A percentile compares a stretch with the other conserved stretches of the same genome.
phyloP scores from a whole-genome alignment of 768 basidiomycete species.

The Lanmaoa pseudosensibilis region DNA sequence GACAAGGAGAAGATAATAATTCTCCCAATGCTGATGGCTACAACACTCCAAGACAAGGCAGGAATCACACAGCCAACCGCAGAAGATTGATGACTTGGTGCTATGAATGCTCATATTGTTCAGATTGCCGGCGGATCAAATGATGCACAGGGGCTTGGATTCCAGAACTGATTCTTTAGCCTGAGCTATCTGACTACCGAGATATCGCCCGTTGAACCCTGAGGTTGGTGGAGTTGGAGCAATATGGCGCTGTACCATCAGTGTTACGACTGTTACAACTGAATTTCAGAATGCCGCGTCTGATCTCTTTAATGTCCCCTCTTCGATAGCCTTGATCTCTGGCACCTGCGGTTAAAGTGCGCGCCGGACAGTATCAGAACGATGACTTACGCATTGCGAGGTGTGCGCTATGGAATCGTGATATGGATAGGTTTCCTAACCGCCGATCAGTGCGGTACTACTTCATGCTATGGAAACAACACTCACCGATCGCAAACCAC shows the following conservation, averaged over 20 bases:
- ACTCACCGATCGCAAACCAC: slow-evolving; percentile 13
- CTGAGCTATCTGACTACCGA: background rate
- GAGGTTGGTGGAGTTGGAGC: background rate
- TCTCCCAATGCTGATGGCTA: slow-evolving; percentile 44
- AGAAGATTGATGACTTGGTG: slow-evolving; percentile 14
- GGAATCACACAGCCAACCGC: slow-evolving; percentile 24
- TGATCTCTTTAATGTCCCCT: slow-evolving; percentile 1
- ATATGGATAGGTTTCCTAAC: slow-evolving; percentile 7
- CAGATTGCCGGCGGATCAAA: slow-evolving; percentile 2
- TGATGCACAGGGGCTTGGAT: background rate
- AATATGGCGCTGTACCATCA: background rate
- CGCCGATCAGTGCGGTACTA: background rate
- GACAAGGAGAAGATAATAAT: slow-evolving; percentile 55
- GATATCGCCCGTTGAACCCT: background rate
- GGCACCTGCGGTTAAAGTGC: background rate
- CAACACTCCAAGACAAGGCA: slow-evolving; percentile 30
- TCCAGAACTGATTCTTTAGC: background rate
- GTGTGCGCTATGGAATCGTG: slow-evolving; percentile 5
- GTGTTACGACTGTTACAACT: background rate
- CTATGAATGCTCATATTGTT: background rate
- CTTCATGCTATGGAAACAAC: background rate
- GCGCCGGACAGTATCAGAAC: background rate
- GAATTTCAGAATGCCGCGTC: background rate
- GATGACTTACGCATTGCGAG: slow-evolving; percentile 5
- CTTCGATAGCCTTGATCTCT: slow-evolving; percentile 7